Evolutionary conservation across 257 asterid genomes (phyloP).

Genomic region (Solanum chilense): DNA sequence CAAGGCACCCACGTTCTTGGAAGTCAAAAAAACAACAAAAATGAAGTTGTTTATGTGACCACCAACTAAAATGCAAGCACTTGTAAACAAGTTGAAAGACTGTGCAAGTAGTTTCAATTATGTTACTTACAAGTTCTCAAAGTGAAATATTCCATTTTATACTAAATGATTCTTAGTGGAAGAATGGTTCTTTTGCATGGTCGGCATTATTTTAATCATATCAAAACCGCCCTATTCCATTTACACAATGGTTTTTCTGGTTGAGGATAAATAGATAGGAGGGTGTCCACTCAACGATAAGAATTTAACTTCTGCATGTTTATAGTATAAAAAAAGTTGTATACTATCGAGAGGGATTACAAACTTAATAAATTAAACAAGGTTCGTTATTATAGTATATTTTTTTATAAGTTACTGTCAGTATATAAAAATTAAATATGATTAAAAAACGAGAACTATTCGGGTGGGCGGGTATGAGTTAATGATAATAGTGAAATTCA

Average conservation of each 20-base stretch:
- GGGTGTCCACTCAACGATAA: neutral
- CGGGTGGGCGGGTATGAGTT: neutral
- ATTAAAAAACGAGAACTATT: neutral
- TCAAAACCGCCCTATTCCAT: slow-evolving; percentile 43
- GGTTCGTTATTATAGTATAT: too few relatives aligned
- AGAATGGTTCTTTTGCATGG: slow-evolving; percentile 20
- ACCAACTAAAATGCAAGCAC: slow-evolving; percentile 18
- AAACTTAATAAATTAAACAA: too few relatives aligned
- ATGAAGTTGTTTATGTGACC: slow-evolving; percentile 14
- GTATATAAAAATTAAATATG: neutral
- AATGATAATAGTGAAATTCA: slow-evolving; percentile 5
- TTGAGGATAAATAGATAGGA: neutral
- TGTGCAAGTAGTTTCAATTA: neutral
- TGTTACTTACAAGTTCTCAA: neutral
- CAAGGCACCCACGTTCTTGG: slow-evolving; percentile 42
- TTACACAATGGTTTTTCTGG: slow-evolving; percentile 33
- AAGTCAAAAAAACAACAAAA: slow-evolving; percentile 13
- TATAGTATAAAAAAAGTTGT: too few relatives aligned
- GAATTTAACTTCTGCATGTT: neutral
- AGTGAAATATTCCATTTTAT: slow-evolving; percentile 11
- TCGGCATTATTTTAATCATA: slow-evolving; percentile 26
- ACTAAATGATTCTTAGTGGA: slow-evolving; percentile 32
- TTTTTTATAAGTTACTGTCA: neutral
- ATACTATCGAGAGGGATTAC: neutral
- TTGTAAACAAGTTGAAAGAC: slow-evolving; percentile 18